phyloP scores from a whole-genome alignment of 805 yeast species.

The Schizosaccharomyces osmophilus region DNA sequence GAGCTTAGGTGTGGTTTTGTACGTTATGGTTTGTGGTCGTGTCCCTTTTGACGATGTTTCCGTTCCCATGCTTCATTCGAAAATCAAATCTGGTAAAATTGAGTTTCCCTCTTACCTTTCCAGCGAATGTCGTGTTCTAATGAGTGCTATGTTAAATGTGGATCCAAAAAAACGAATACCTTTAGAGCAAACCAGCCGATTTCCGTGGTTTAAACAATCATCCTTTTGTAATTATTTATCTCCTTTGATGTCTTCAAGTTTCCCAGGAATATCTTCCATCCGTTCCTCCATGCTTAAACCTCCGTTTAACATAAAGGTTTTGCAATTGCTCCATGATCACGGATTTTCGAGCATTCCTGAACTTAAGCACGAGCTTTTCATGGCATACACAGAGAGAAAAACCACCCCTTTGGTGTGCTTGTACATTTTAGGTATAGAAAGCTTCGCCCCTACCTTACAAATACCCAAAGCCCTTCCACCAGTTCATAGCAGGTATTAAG shows the following conservation, averaged over 20 bases:
- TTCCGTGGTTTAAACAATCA: conserved; percentile 89
- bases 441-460: not conserved
- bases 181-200: conserved; percentile 51
- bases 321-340: not conserved
- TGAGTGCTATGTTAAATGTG: conserved; percentile 77
- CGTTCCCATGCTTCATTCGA: conserved; percentile 74
- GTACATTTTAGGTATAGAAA: not conserved
- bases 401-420: not conserved
- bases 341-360: not conserved
- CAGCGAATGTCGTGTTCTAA: conserved; percentile 44
- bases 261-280: not conserved
- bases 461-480: not conserved
- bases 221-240: conserved; percentile 11
- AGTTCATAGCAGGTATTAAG: not conserved
- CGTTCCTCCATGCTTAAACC: not conserved
- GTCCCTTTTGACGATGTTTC: conserved; percentile 96
- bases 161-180: conserved; percentile 62
- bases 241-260: not conserved
- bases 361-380: not conserved
- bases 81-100: conserved; percentile 75
- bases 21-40: conserved; percentile 85
- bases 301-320: not conserved
- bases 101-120: conserved; percentile 73
- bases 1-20: conserved; percentile 92
- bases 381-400: not conserved